phyloP scores from a whole-genome alignment of 345 rosid species.

The Populus tremula region DNA sequence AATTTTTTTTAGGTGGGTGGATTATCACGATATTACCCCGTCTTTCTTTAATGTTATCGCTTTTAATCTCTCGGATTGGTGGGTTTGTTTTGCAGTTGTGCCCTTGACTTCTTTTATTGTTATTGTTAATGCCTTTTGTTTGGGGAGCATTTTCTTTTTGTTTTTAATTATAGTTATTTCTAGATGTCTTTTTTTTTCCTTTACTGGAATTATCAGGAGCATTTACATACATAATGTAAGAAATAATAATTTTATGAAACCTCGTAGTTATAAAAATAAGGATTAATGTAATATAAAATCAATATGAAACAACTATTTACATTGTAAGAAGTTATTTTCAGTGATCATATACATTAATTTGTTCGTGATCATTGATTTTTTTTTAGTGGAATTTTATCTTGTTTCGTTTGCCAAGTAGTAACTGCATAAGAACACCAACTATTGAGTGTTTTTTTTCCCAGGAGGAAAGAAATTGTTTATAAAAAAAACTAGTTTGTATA shows the following conservation, averaged over 20 bases:
- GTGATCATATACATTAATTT: no score
- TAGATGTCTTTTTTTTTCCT: not conserved
- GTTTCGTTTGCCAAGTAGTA: no score
- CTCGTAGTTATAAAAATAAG: no score
- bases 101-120: not conserved
- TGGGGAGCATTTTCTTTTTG: not conserved
- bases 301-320: not conserved
- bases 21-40: conserved; percentile 33
- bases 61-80: not conserved
- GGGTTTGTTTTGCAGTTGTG: not conserved
- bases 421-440: no score
- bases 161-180: not conserved
- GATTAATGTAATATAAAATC: no score
- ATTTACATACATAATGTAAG: not conserved
- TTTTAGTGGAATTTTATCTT: no score
- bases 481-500: no score
- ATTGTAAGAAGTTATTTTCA: not conserved
- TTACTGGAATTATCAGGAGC: not conserved
- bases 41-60: not conserved
- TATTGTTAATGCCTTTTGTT: not conserved
- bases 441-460: no score
- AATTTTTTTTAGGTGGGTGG: conserved; percentile 9
- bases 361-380: no score
- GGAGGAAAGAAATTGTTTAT: no score
- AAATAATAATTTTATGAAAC: no score